A percentile compares a stretch with the other conserved stretches of the same genome.
Conservation (phyloP, 768 basidiomycete genomes). For the Tylopilus sp. region DNA sequence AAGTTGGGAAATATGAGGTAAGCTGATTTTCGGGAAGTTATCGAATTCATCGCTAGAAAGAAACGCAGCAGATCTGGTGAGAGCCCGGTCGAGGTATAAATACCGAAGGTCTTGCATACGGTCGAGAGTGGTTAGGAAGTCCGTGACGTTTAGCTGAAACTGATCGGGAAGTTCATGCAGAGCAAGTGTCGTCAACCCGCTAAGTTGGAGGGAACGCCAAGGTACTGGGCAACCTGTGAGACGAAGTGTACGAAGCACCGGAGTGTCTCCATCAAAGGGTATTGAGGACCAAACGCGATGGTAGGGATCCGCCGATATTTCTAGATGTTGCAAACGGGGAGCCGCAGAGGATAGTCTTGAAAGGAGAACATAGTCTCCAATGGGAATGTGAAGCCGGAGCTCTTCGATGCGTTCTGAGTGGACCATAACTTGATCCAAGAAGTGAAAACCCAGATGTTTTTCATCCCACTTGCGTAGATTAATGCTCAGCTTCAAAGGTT, state of each 20-base stretch:
- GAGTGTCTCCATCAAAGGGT: not conserved
- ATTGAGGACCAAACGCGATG: not conserved
- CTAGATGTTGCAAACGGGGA: not conserved
- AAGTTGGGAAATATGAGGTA: not conserved
- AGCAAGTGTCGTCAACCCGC: constrained; percentile 33
- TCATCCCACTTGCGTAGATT: too few relatives aligned
- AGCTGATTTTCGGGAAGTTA: not conserved
- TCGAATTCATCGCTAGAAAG: not conserved
- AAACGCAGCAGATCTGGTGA: constrained; percentile 14
- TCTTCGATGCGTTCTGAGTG: not conserved
- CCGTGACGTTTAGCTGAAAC: constrained; percentile 25
- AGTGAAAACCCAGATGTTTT: not conserved
- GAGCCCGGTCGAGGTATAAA: constrained; percentile 31
- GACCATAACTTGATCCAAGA: not conserved
- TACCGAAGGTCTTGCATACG: constrained; percentile 32
- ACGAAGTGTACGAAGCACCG: not conserved
- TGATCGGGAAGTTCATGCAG: constrained; percentile 22
- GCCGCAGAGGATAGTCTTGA: not conserved
- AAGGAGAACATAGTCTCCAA: not conserved
- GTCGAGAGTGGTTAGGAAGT: constrained; percentile 31
- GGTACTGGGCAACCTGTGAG: not conserved
- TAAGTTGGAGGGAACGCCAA: not conserved
- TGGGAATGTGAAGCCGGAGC: not conserved
- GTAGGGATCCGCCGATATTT: not conserved
- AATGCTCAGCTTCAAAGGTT: not conserved